These are phyloP conservation scores for Trichoderma orchidacearum DNA, from an alignment of 495 filamentous ascomycete genomes.

Conservation along the genomic window DNA sequence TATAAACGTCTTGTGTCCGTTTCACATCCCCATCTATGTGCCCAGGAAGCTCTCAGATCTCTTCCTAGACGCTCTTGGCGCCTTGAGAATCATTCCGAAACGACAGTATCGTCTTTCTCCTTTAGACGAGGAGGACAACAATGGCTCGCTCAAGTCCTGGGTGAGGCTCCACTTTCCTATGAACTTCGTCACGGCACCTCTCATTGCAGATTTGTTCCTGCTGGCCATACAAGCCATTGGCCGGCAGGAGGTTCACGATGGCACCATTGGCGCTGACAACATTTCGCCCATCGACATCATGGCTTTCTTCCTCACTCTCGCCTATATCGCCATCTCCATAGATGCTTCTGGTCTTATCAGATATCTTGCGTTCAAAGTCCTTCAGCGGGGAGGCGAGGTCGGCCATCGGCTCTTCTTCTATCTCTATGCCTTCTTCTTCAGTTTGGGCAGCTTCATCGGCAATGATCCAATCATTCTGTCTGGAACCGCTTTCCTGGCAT, in stretches of 20 bases:
- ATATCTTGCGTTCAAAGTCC: conserved; percentile 51
- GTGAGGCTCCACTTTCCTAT: conserved; percentile 40
- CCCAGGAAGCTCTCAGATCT: conserved; percentile 32
- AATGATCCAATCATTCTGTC: conserved; percentile 60
- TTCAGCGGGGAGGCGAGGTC: conserved; percentile 45
- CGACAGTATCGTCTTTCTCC: conserved; percentile 15
- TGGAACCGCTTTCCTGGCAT: conserved; percentile 55
- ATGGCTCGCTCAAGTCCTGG: conserved; percentile 15
- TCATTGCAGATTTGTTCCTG: conserved; percentile 52
- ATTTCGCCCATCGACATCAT: conserved; percentile 54
- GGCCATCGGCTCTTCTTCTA: conserved; percentile 53
- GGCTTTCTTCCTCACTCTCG: conserved; percentile 54
- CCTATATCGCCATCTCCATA: conserved; percentile 62
- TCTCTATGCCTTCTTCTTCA: conserved; percentile 54
- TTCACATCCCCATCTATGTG: conserved; percentile 41
- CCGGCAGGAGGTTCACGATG: conserved; percentile 43
- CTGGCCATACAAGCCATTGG: conserved; percentile 50
- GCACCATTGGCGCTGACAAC: conserved; percentile 43
- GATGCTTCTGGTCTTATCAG: conserved; percentile 55
- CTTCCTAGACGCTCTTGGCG: conserved; percentile 23
- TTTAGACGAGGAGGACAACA: conserved; percentile 6
- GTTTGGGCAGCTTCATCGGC: conserved; percentile 49
- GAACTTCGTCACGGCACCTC: conserved; percentile 51
- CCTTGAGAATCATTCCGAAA: conserved; percentile 32
- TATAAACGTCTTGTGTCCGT: conserved; percentile 50